Evolutionary conservation across 2,329 filamentous ascomycete genomes (phyloP).

Genomic region (Cladosporium sp.): DNA sequence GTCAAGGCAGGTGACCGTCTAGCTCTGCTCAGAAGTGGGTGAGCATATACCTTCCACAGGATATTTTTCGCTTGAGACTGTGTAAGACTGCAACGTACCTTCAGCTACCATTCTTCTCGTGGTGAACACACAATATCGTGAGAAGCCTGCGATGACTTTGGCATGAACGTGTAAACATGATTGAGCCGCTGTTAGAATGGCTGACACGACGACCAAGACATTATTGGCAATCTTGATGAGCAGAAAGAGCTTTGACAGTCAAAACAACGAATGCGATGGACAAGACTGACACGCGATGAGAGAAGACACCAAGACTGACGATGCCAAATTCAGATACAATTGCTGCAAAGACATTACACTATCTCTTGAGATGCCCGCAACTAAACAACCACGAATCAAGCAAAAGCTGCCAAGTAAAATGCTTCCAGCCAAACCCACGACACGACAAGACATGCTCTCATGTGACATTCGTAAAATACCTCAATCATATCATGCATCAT

Average conservation of each 20-base stretch:
- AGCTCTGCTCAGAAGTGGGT: constrained; percentile 26
- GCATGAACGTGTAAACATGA: no score
- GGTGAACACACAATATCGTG: no score
- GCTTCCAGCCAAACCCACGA: neutral
- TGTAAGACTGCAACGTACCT: neutral
- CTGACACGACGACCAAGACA: neutral
- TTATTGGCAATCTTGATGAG: neutral
- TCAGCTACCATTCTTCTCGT: no score
- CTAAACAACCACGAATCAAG: neutral
- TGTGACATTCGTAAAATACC: neutral
- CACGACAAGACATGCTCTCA: neutral
- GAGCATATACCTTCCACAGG: neutral
- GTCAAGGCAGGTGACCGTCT: constrained; percentile 40
- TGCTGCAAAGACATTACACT: neutral
- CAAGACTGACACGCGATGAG: neutral
- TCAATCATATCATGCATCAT: neutral
- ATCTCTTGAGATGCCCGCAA: neutral
- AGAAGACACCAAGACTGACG: neutral
- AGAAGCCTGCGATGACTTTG: no score
- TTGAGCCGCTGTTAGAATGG: neutral
- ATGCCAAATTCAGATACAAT: neutral
- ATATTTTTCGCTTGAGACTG: neutral
- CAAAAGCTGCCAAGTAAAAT: neutral
- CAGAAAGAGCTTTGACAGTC: neutral
- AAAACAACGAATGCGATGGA: neutral